Percentiles rank a stretch among this genome's conserved stretches.
These are phyloP conservation scores for Oryza brachyantha DNA, from an alignment of 176 grass and related monocot species.

Conservation along the genomic window DNA sequence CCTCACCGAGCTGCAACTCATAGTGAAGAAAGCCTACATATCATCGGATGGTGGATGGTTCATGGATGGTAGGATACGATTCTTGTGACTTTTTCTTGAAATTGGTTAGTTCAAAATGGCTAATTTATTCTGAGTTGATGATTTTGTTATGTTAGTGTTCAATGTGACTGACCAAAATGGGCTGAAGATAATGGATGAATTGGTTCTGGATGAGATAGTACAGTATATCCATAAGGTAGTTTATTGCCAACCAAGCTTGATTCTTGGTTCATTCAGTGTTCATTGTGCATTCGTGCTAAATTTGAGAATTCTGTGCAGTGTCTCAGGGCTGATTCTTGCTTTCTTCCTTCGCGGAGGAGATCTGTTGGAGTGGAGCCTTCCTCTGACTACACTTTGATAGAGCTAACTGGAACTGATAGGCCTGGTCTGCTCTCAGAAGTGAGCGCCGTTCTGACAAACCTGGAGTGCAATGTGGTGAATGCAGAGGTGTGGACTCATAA, in stretches of 20 bases:
- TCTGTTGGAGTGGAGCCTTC: conserved; percentile 56
- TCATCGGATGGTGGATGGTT: conserved; percentile 92
- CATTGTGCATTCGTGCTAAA: not conserved
- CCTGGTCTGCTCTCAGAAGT: conserved; percentile 91
- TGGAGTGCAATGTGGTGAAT: conserved; percentile 78
- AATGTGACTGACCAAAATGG: conserved; percentile 76
- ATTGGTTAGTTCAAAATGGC: not conserved
- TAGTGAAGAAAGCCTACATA: conserved; percentile 89
- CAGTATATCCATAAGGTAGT: conserved; percentile 68
- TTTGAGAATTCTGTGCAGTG: conserved; percentile 43
- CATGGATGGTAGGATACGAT: conserved; percentile 66
- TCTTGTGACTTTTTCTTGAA: not conserved
- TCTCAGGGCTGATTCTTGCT: conserved; percentile 53
- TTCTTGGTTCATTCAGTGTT: conserved; percentile 18
- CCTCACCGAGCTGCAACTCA: conserved; percentile 75
- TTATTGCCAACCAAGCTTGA: not conserved
- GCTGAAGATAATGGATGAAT: conserved; percentile 62
- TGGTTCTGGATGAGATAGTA: conserved; percentile 39
- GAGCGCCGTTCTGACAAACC: conserved; percentile 69
- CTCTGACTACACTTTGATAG: conserved; percentile 76
- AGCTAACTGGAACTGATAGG: conserved; percentile 79
- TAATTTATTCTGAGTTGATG: not conserved
- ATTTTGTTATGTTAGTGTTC: conserved; percentile 55
- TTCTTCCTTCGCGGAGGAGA: conserved; percentile 47
- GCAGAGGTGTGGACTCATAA: conserved; percentile 97